Evolutionary conservation across 176 grass and related monocot species (phyloP), one percentile per base, ranked within the genome.

Genomic region (Avena insularis): DNA sequence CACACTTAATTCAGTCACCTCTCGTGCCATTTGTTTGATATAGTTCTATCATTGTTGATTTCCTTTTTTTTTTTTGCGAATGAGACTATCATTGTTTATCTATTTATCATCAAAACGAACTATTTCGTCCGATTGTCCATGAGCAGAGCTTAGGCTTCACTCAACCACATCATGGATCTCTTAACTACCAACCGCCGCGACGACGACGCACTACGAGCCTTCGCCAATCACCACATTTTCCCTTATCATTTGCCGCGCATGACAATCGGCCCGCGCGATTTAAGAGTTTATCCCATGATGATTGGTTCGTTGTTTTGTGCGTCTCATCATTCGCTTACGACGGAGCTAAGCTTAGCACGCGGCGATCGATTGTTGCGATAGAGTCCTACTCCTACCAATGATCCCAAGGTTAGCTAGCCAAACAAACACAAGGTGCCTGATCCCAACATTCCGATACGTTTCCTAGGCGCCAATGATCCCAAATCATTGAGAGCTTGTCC

Each of bases 141-240:
- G 70, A 73, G 70, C 70, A 48, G 83, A 31, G 8, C 85, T 87
- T 87, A 71, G 58, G 74, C 80, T 74, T 80, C 47, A 84, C 75
- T 87, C 89, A 84, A 91, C 70, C 74, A 23, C 62, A 43, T 21
- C 35, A 6, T 25, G 19, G 29, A 29, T n/a, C 4, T 31, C 27
- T 69, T 85, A 68, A 90, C 84, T 45, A 87, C 73, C 80, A 90
- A 74, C 80, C 65, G 54, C 80, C 64, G 8, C 49, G 65, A 47
- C 55, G 4, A 57, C 17, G 55, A 56, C 54, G 54, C 55, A 57
- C 55, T 20, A 57, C 55, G 16, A 57, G 55, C 55, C 38, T 57
- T 8, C 50, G 71, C 45, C 71, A 16, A 70, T 70, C 35, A 69
- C 43, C 35, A 38, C 64, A 1, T 33, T 6, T 15, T 15, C 12